These are phyloP conservation scores for Pleurozium schreberi DNA, from an alignment of 225 moss, liverwort and hornwort species.

Conservation along the genomic window DNA sequence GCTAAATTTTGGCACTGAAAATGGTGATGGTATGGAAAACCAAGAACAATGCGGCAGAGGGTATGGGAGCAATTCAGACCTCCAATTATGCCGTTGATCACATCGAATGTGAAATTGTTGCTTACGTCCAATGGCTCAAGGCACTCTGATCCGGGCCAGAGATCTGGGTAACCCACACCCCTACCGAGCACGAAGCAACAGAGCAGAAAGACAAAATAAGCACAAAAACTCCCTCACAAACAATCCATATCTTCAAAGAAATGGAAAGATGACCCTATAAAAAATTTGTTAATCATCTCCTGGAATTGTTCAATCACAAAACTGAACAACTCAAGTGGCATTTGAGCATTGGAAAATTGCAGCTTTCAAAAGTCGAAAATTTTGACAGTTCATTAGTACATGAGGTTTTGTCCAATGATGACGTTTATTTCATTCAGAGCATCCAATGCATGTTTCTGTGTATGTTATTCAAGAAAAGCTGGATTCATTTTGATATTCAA, in stretches of 20 bases:
- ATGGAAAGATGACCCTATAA: background rate
- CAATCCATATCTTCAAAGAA: background rate
- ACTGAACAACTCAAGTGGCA: background rate
- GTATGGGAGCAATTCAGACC: slow-evolving; percentile 12
- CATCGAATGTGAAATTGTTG: slow-evolving; percentile 75
- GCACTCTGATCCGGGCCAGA: slow-evolving; percentile 74
- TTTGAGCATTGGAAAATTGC: background rate
- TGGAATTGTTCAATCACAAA: background rate
- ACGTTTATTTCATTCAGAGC: background rate
- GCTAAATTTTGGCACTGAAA: too few relatives aligned
- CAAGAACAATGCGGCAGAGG: background rate
- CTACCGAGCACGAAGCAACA: slow-evolving; percentile 13
- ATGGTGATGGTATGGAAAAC: background rate
- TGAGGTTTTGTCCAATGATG: background rate
- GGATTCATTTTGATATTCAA: background rate
- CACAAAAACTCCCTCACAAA: background rate
- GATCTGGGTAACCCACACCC: slow-evolving; percentile 80
- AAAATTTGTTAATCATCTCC: background rate
- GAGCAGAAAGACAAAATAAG: background rate
- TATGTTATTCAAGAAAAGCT: background rate
- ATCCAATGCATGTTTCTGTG: background rate
- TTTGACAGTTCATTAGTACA: background rate
- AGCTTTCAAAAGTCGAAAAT: background rate
- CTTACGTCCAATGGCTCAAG: slow-evolving; percentile 82
- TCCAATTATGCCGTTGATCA: slow-evolving; percentile 58